Conservation (phyloP, 257 asterid genomes). For the Jasminum sambac region DNA sequence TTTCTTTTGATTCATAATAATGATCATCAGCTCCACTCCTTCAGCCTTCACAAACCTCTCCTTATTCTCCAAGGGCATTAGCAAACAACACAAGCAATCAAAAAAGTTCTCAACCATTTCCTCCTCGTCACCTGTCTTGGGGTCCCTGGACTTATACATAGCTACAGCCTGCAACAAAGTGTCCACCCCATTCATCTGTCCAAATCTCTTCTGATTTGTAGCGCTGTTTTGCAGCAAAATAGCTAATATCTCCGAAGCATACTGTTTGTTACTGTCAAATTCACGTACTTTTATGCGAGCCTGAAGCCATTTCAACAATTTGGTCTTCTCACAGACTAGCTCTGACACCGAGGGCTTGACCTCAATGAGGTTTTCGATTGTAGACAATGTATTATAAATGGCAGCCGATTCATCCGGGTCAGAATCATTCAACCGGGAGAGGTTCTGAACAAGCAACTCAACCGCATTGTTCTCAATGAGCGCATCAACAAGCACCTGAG, state of each 20-base stretch:
- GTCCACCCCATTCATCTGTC: slow-evolving; percentile 96
- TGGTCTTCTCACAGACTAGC: slow-evolving; percentile 92
- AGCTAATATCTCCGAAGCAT: slow-evolving; percentile 91
- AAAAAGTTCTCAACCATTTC: slow-evolving; percentile 98
- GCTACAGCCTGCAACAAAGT: slow-evolving; percentile 95
- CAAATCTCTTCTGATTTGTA: slow-evolving; percentile 83
- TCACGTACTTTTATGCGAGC: slow-evolving; percentile 78
- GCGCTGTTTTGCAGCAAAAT: slow-evolving; percentile 81
- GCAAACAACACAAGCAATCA: slow-evolving; percentile 83
- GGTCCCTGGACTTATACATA: slow-evolving; percentile 89
- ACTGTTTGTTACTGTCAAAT: slow-evolving; percentile 90
- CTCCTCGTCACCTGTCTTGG: slow-evolving; percentile 89
- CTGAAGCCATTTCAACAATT: slow-evolving; percentile 90
- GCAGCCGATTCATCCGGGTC: slow-evolving; percentile 90
- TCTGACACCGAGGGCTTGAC: slow-evolving; percentile 81
- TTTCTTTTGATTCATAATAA: slow-evolving; percentile 97
- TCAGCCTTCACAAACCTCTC: slow-evolving; percentile 96
- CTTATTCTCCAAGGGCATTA: slow-evolving; percentile 98
- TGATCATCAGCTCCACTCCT: slow-evolving; percentile 97
- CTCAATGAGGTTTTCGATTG: slow-evolving; percentile 85
- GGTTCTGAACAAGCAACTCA: slow-evolving; percentile 79
- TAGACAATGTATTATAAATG: slow-evolving; percentile 65
- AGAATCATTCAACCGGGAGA: slow-evolving; percentile 64
- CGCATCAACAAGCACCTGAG: slow-evolving; percentile 76
- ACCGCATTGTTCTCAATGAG: slow-evolving; percentile 79